Conservation (phyloP, 2,329 filamentous ascomycete genomes). For the Didymella lethalis region DNA sequence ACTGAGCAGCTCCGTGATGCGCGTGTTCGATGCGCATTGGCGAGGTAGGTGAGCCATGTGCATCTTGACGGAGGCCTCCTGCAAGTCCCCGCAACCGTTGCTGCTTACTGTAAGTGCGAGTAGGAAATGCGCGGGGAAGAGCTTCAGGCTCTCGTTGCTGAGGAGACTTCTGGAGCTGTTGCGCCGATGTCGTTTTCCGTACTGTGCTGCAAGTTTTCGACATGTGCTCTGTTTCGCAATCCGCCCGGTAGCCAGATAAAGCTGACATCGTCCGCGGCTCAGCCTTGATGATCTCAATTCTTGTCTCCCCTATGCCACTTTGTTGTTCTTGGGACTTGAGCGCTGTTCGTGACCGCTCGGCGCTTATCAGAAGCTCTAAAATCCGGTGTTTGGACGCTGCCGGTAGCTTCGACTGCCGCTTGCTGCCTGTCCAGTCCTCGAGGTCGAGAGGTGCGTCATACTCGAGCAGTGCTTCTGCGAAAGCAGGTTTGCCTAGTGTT, state of each 20-base stretch:
- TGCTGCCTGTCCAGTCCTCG: slow-evolving; percentile 35
- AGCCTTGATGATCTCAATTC: background rate
- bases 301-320: background rate
- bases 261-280: slow-evolving; percentile 5
- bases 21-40: background rate
- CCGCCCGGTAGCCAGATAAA: slow-evolving; percentile 12
- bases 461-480: slow-evolving; percentile 39
- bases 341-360: background rate
- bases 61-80: background rate
- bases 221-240: slow-evolving; percentile 3
- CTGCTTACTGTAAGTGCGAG: background rate
- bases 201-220: background rate
- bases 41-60: background rate
- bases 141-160: background rate
- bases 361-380: slow-evolving; percentile 3
- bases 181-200: background rate
- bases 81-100: background rate
- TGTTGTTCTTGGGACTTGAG: background rate
- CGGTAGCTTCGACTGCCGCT: slow-evolving; percentile 19
- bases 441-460: slow-evolving; percentile 37
- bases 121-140: background rate
- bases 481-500: slow-evolving; percentile 35
- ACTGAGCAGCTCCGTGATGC: background rate
- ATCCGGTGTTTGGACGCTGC: background rate
- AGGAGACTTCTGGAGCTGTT: background rate